These are phyloP conservation scores for Patellifolia procumbens DNA, from an alignment of 179 eudicot species.

Conservation along the genomic window DNA sequence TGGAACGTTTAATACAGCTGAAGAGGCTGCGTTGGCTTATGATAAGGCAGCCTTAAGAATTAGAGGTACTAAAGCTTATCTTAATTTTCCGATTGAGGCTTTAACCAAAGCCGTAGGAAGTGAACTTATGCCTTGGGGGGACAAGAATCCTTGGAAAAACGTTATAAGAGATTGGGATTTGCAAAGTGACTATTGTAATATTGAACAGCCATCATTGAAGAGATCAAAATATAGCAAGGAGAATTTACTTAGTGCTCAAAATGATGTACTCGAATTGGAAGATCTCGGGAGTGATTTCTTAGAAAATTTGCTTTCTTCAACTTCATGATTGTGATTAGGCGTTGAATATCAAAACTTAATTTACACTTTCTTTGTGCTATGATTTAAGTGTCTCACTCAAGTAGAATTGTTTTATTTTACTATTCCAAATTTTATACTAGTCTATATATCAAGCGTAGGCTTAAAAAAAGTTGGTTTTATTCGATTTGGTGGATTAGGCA, in stretches of 20 bases:
- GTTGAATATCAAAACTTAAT: neutral
- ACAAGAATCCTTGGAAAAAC: conserved; percentile 16
- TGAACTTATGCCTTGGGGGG: neutral
- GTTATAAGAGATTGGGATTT: conserved; percentile 19
- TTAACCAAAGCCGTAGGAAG: conserved; percentile 23
- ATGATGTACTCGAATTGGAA: conserved; percentile 35
- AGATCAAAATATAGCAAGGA: conserved; percentile 22
- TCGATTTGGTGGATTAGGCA: too few species aligned
- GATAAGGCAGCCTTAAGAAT: conserved; percentile 66
- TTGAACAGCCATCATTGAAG: conserved; percentile 19
- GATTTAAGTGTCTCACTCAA: neutral
- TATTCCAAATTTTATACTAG: too few species aligned
- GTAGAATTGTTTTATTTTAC: too few species aligned
- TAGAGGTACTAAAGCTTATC: conserved; percentile 51
- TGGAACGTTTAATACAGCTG: conserved; percentile 60
- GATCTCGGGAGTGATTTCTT: conserved; percentile 40
- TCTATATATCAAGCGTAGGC: too few species aligned
- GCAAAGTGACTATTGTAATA: conserved; percentile 19
- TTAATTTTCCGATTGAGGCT: conserved; percentile 48
- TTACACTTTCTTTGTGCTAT: neutral
- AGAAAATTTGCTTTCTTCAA: conserved; percentile 34
- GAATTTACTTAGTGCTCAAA: neutral
- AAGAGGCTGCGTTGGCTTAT: conserved; percentile 69
- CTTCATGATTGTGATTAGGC: neutral
- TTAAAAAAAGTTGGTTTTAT: too few species aligned